These are phyloP conservation scores for Dioszegia aurantiaca DNA, from an alignment of 768 basidiomycete species.

Conservation along the genomic window DNA sequence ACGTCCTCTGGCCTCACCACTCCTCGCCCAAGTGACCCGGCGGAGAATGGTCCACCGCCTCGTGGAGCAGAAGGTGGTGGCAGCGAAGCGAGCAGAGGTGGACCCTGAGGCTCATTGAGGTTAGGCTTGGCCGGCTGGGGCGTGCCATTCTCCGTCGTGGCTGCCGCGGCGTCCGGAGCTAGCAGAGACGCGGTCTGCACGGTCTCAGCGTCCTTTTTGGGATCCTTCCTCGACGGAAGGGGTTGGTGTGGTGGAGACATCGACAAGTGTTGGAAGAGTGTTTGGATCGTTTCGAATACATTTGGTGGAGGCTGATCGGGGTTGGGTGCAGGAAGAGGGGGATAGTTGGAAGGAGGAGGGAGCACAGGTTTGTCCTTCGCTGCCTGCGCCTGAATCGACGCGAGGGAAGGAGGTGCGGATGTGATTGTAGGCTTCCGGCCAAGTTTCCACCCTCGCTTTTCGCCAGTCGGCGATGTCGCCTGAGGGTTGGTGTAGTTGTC, in stretches of 20 bases:
- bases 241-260: conserved; percentile 66
- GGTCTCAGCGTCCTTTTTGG: conserved; percentile 22
- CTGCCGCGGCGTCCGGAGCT: conserved; percentile 5
- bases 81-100: conserved; percentile 43
- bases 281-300: conserved; percentile 86
- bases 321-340: conserved; percentile 25
- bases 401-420: conserved; percentile 13
- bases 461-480: conserved; percentile 14
- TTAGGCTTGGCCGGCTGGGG: conserved; percentile 8
- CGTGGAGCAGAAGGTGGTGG: conserved; percentile 47
- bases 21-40: conserved; percentile 57
- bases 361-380: neutral
- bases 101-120: conserved; percentile 30
- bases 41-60: conserved; percentile 49
- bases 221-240: conserved; percentile 53
- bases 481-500: conserved; percentile 20
- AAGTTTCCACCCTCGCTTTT: conserved; percentile 37
- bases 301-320: conserved; percentile 56
- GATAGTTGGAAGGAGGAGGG: conserved; percentile 13
- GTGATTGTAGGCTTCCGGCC: conserved; percentile 28
- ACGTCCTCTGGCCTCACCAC: conserved; percentile 85
- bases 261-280: conserved; percentile 65
- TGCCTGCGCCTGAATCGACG: conserved; percentile 7
- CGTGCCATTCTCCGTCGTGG: conserved; percentile 1
- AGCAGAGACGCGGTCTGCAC: conserved; percentile 41